These are phyloP conservation scores for Leccinum disarticulatum DNA, from an alignment of 768 basidiomycete genomes.

Conservation along the genomic window DNA sequence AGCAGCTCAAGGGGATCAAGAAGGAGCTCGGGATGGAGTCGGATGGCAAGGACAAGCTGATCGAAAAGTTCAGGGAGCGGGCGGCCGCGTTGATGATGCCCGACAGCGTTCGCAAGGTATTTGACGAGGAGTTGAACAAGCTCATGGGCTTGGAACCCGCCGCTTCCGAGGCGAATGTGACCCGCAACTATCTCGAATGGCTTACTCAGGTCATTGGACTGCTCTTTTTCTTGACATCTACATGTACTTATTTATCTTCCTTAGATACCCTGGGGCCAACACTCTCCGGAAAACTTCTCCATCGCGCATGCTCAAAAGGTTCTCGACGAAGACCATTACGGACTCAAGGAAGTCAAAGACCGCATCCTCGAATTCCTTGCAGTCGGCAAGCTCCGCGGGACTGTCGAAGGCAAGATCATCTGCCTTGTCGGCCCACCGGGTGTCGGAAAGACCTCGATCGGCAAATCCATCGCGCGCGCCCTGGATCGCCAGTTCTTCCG, in stretches of 20 bases:
- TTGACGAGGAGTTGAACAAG: constrained; percentile 94
- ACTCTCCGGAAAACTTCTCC: constrained; percentile 90
- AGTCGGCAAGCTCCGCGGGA: constrained; percentile 91
- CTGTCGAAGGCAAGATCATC: constrained; percentile 96
- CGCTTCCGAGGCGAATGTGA: constrained; percentile 91
- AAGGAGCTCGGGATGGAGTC: constrained; percentile 95
- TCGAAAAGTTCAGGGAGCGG: constrained; percentile 89
- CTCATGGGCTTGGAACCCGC: constrained; percentile 87
- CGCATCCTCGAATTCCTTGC: constrained; percentile 95
- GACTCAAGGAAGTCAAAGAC: constrained; percentile 87
- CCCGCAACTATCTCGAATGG: constrained; percentile 94
- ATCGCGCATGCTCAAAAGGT: constrained; percentile 79
- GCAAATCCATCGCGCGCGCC: constrained; percentile 91
- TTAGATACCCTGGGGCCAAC: constrained; percentile 94
- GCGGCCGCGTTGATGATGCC: constrained; percentile 86
- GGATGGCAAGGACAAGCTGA: constrained; percentile 92
- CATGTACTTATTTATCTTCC: constrained; percentile 5
- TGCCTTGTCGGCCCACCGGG: constrained; percentile 96
- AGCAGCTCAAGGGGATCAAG: constrained; percentile 95
- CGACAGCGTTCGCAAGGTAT: constrained; percentile 84
- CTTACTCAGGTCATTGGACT: constrained; percentile 62
- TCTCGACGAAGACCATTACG: constrained; percentile 95
- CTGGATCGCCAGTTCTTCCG: constrained; percentile 92
- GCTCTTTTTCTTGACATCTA: background rate
- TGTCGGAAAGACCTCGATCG: constrained; percentile 96